Conservation (phyloP, 179 eudicot species). For the Silene vulgaris region DNA sequence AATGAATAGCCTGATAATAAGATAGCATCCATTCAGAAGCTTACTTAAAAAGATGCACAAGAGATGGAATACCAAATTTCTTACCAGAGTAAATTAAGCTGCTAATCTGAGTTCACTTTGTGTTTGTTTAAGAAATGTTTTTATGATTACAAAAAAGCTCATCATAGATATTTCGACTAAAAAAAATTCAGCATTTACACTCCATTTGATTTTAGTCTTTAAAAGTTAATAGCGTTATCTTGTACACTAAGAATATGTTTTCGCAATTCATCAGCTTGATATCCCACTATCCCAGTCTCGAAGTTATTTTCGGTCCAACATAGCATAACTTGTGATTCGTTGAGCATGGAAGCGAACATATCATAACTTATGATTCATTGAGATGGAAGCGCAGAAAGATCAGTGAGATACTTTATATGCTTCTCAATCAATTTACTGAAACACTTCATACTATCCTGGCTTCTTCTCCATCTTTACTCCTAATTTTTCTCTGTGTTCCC, state of each 20-base stretch:
- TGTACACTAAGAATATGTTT: too few relatives aligned
- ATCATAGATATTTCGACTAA: neutral
- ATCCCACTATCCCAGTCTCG: neutral
- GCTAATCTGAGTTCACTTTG: neutral
- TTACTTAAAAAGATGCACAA: neutral
- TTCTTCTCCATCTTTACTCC: neutral
- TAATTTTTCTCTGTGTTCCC: neutral
- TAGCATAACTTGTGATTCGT: neutral
- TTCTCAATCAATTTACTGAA: neutral
- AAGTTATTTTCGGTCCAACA: neutral
- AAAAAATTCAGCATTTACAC: neutral
- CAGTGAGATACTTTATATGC: neutral
- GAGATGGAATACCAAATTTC: neutral
- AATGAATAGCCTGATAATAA: neutral
- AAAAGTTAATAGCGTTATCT: too few relatives aligned
- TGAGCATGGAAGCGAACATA: neutral
- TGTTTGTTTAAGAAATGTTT: neutral
- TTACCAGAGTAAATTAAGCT: neutral
- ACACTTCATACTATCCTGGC: neutral
- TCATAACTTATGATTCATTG: too few relatives aligned
- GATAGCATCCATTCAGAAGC: neutral
- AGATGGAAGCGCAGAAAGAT: neutral
- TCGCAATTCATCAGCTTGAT: too few relatives aligned
- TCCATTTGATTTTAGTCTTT: neutral
- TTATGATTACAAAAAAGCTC: neutral